Base-by-base conservation (phyloP, 2,329 filamentous ascomycete genomes). In the Diplocarpon rosae region DNA sequence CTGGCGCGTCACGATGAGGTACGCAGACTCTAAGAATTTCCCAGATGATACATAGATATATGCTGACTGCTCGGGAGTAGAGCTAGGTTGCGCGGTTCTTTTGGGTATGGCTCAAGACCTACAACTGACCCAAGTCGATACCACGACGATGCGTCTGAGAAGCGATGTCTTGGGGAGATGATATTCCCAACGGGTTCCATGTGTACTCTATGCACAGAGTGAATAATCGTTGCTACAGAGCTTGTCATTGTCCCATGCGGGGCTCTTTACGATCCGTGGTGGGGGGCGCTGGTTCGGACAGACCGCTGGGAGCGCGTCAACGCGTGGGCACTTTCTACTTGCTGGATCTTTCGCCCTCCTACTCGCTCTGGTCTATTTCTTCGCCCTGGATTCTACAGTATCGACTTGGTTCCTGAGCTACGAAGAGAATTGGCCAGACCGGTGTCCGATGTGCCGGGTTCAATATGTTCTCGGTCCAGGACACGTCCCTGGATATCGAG, bases 91-190 rank as follows among this genome's bases (percentile, higher is more conserved):
- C n/a, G 17, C 7, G 47, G 47, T 24, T 7, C 20, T 24, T 86
- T 88, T 58, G 83, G 83, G 83, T 51, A 85, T 88, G 82, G 85
- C 81, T 0, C 65, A 66, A 2, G 82, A 87, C 57, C 70, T 88
- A 3, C 51, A 66, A 1, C 72, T 88, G 34, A 69, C 69, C 27
- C 64, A 83, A 3, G 63, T 73, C 50, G 58, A 67, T n/a, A 62
- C 66, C 1, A 69, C 65, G 2, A 66, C 61, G 1, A 50, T 37
- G 1, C 78, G 80, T 0, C 70, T 73, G 0, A 73, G 72, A 0
- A 73, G 72, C 13, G 74, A 83, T 57, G 87, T 84, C 0, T 83
- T 46, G 68, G 78, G 5, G 80, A 84, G 61, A 75, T 71, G 50
- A 69, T 80, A 37, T 73, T 84, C 20, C 79, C 80, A 1, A 82